Percentiles rank a stretch among this genome's conserved stretches.
Evolutionary conservation across 2,329 filamentous ascomycete species (phyloP).

Genomic region (Erysiphe pulchra): DNA sequence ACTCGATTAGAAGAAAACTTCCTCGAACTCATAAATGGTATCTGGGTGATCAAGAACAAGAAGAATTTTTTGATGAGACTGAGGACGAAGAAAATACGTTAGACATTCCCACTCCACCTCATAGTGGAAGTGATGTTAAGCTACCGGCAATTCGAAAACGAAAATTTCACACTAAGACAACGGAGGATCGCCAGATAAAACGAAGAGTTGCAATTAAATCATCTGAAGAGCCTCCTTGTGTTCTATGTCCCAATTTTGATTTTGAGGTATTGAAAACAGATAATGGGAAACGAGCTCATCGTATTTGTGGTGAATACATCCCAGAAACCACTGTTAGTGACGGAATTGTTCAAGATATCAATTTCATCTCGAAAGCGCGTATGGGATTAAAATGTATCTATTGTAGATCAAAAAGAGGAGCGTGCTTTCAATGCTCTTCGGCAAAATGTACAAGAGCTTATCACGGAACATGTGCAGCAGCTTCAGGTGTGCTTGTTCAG

Average conservation of each 20-base stretch:
- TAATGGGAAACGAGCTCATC: slow-evolving; percentile 66
- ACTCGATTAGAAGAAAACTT: slow-evolving; percentile 83
- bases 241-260: slow-evolving; percentile 74
- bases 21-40: slow-evolving; percentile 72
- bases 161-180: slow-evolving; percentile 33
- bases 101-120: slow-evolving; percentile 54
- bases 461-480: slow-evolving; percentile 80
- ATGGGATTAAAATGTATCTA: slow-evolving; percentile 73
- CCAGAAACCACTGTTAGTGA: slow-evolving; percentile 48
- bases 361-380: slow-evolving; percentile 63
- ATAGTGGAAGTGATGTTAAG: slow-evolving; percentile 42
- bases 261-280: slow-evolving; percentile 69
- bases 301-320: slow-evolving; percentile 70
- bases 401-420: slow-evolving; percentile 83
- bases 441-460: slow-evolving; percentile 87
- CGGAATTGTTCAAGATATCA: slow-evolving; percentile 43
- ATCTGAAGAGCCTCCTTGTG: slow-evolving; percentile 50
- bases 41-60: slow-evolving; percentile 50
- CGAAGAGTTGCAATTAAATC: slow-evolving; percentile 48
- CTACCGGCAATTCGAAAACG: slow-evolving; percentile 35
- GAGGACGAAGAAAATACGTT: slow-evolving; percentile 38
- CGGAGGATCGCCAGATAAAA: slow-evolving; percentile 26
- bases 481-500: slow-evolving; percentile 80
- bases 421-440: slow-evolving; percentile 86
- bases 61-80: slow-evolving; percentile 21